Conservation (phyloP, 73 alveolate genomes). For the Tetrahymena malaccensis region DNA sequence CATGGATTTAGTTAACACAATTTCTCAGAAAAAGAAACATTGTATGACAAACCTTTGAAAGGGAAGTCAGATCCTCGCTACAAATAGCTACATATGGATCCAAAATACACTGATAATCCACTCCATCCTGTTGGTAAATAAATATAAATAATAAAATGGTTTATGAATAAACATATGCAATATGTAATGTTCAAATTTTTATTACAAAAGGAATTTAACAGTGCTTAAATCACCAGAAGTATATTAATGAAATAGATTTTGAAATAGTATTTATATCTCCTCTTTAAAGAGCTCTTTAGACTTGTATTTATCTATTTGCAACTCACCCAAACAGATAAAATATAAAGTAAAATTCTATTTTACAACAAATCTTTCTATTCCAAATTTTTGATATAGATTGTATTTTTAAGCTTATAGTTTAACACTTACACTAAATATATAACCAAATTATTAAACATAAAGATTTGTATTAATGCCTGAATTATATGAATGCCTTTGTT, state of each 20-base stretch:
- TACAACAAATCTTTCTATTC: background rate
- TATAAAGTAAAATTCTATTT: background rate
- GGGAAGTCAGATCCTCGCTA: background rate
- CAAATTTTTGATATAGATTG: background rate
- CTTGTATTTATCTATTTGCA: background rate
- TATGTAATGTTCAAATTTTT: background rate
- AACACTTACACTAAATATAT: background rate
- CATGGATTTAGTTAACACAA: background rate
- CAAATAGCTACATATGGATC: background rate
- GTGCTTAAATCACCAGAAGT: background rate
- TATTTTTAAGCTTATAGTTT: background rate
- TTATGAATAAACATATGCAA: too few species aligned
- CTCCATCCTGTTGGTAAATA: background rate
- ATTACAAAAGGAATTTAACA: background rate
- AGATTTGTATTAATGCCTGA: background rate
- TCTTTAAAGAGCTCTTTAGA: background rate
- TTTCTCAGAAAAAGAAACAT: background rate
- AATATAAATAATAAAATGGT: background rate
- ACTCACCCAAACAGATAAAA: background rate
- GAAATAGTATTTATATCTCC: background rate
- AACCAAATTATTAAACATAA: background rate
- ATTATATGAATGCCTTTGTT: background rate
- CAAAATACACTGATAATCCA: background rate
- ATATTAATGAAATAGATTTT: background rate
- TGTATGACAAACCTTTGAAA: background rate